Percentiles rank a stretch among this genome's conserved stretches.
Evolutionary conservation across 768 basidiomycete species (phyloP).

Genomic region (Termitomyces sp.): DNA sequence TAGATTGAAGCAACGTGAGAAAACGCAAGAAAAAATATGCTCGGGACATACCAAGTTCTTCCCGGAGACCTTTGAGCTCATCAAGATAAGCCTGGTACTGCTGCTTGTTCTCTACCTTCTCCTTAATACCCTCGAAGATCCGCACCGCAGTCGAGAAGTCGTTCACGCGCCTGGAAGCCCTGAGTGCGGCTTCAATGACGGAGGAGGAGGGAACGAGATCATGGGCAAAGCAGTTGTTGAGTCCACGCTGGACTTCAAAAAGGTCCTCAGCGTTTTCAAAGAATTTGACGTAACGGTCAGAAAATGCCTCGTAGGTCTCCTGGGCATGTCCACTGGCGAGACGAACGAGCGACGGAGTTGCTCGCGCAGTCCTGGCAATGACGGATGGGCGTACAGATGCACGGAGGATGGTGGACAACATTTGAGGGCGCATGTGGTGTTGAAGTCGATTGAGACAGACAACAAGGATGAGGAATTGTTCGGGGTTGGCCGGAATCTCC

Average conservation of each 20-base stretch:
- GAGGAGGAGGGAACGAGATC: conserved; percentile 86
- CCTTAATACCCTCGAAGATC: conserved; percentile 91
- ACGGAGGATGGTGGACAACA: conserved; percentile 60
- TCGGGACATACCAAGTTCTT: conserved; percentile 80
- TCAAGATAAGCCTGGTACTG: conserved; percentile 93
- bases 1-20: conserved; percentile 10
- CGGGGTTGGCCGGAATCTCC: conserved; percentile 22
- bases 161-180: conserved; percentile 86
- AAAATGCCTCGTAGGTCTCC: conserved; percentile 93
- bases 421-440: conserved; percentile 48
- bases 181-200: conserved; percentile 83
- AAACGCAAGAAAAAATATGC: not conserved
- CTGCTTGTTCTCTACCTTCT: conserved; percentile 96
- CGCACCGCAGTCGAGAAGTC: conserved; percentile 97
- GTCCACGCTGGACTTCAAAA: conserved; percentile 97
- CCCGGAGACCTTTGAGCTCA: conserved; percentile 80
- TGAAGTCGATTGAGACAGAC: conserved; percentile 11
- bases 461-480: conserved; percentile 21
- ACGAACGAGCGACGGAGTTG: conserved; percentile 40
- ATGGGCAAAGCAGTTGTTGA: conserved; percentile 99
- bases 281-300: conserved; percentile 88
- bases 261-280: conserved; percentile 92
- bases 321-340: conserved; percentile 60
- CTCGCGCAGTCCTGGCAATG: conserved; percentile 28
- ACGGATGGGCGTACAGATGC: conserved; percentile 45